Percentiles rank a stretch among this genome's conserved stretches.
phyloP scores from a whole-genome alignment of 2,329 filamentous ascomycete species.

The Aspergillus tanneri region DNA sequence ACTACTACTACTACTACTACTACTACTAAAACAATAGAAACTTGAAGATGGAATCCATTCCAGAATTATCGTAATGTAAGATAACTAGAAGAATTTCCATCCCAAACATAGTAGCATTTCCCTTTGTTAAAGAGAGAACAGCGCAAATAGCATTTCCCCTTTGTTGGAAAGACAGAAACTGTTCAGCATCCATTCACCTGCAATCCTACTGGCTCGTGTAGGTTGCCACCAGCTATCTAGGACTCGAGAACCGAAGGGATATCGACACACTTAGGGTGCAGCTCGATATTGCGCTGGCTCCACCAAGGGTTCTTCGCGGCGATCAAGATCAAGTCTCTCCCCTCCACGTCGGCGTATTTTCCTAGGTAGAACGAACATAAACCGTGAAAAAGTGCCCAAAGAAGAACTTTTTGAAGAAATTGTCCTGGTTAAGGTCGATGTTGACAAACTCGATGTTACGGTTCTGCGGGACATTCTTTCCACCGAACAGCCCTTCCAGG shows the following conservation, averaged over 20 bases:
- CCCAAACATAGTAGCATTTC: background rate
- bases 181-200: no score
- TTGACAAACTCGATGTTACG: background rate
- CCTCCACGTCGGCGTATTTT: background rate
- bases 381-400: background rate
- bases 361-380: background rate
- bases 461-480: background rate
- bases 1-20: no score
- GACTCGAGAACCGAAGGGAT: background rate
- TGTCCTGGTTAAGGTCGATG: background rate
- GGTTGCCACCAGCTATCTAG: background rate
- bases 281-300: background rate
- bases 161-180: background rate
- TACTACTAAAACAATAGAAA: no score
- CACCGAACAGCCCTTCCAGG: background rate
- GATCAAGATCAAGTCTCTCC: background rate
- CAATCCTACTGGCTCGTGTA: no score
- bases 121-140: background rate
- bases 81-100: no score
- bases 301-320: background rate
- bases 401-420: background rate
- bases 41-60: no score
- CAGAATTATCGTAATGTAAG: no score
- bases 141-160: background rate
- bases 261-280: background rate